Percentiles rank a stretch among this genome's conserved stretches.
Conservation (phyloP, 2,329 filamentous ascomycete species). For the Nemania bipapillata region DNA sequence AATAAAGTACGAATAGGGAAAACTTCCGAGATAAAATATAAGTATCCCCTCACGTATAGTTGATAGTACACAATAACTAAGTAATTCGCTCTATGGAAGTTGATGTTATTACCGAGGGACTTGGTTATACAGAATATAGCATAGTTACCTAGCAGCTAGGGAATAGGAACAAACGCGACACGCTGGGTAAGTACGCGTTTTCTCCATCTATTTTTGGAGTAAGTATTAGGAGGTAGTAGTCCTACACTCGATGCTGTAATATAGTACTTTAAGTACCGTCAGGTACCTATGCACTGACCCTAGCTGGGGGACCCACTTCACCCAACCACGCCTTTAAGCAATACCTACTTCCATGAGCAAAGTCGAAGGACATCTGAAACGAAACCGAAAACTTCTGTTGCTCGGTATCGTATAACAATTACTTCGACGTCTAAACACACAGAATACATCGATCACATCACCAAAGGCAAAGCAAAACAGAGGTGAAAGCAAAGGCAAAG, state of each 20-base stretch:
- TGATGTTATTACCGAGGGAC: not conserved
- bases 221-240: not conserved
- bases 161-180: conserved; percentile 2
- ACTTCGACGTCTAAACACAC: not conserved
- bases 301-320: conserved; percentile 7
- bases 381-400: not conserved
- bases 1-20: no score
- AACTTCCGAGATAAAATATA: no score
- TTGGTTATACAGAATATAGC: no score
- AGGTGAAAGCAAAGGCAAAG: no score
- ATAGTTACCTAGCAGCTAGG: not conserved
- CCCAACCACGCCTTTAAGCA: conserved; percentile 26
- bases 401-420: conserved; percentile 1
- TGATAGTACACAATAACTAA: no score
- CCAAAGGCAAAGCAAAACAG: no score
- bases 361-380: not conserved
- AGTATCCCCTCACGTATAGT: no score
- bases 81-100: no score
- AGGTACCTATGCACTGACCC: conserved; percentile 2
- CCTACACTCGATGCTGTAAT: no score
- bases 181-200: conserved; percentile 10
- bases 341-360: not conserved
- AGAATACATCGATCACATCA: not conserved
- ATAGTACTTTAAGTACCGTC: not conserved
- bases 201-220: not conserved